A percentile compares a stretch with the other conserved stretches of the same genome.
Evolutionary conservation across 352 stramenopile genomes (phyloP).

Genomic region (Globisporangium perplexum): DNA sequence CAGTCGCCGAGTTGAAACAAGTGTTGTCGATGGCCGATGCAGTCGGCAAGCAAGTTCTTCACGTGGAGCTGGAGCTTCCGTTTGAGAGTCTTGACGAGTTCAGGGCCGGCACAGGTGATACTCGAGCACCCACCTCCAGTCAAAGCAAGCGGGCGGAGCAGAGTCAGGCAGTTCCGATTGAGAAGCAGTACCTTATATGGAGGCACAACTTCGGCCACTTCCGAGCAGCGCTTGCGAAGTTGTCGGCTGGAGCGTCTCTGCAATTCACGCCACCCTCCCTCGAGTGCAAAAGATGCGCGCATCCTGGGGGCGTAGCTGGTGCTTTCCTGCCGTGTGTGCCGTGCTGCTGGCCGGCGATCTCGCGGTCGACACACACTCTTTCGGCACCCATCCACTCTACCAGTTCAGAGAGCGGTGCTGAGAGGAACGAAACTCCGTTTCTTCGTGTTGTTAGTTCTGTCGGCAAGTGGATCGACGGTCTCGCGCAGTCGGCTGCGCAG

Average conservation of each 20-base stretch:
- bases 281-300: background rate
- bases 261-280: background rate
- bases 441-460: conserved; percentile 2
- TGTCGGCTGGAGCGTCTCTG: background rate
- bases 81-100: conserved; percentile 23
- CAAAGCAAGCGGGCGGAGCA: background rate
- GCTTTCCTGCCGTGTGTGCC: conserved; percentile 15
- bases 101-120: background rate
- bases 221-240: background rate
- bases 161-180: background rate
- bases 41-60: conserved; percentile 17
- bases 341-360: conserved; percentile 19
- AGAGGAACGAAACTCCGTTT: background rate
- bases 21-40: conserved; percentile 9
- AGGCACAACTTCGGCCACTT: conserved; percentile 15
- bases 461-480: conserved; percentile 21
- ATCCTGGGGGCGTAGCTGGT: background rate
- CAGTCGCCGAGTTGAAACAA: conserved; percentile 17
- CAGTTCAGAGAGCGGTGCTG: background rate
- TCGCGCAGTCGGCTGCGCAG: conserved; percentile 14
- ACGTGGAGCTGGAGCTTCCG: conserved; percentile 23
- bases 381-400: too few relatives aligned
- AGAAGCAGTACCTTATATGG: conserved; percentile 21
- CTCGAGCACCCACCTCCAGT: background rate
- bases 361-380: conserved; percentile 4